phyloP scores from a whole-genome alignment of 371 early-diverging fungal genomes.

The Syncephalastrum monosporum region DNA sequence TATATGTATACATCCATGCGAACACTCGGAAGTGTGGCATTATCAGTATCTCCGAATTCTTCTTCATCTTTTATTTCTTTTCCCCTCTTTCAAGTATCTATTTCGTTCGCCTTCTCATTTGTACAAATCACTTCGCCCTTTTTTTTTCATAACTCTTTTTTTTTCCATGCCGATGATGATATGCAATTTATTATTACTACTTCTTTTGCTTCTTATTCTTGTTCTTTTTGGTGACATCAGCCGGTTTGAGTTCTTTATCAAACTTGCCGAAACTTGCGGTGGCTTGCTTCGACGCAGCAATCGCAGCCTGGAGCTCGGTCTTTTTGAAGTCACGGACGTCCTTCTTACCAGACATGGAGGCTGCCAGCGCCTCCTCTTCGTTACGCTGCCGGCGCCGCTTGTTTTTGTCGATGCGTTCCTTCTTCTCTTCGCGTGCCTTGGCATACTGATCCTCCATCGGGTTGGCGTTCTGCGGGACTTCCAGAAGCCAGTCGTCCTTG shows the following conservation, averaged over 20 bases:
- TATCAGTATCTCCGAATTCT: too few species aligned
- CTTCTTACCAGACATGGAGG: constrained; percentile 47
- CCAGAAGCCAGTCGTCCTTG: constrained; percentile 88
- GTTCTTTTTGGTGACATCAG: constrained; percentile 2
- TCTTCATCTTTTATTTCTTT: too few species aligned
- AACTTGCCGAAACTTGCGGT: constrained; percentile 93
- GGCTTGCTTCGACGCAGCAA: constrained; percentile 68
- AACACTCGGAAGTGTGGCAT: too few species aligned
- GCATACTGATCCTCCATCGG: constrained; percentile 87
- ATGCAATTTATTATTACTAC: constrained; percentile 2
- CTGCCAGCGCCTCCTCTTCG: constrained; percentile 70
- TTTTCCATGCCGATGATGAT: constrained; percentile 1
- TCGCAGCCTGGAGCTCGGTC: constrained; percentile 63
- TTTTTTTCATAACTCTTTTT: not conserved
- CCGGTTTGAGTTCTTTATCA: constrained; percentile 66
- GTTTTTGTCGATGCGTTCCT: constrained; percentile 87
- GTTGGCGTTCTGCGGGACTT: constrained; percentile 82
- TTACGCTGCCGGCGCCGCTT: constrained; percentile 82
- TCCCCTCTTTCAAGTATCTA: too few species aligned
- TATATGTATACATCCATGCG: too few species aligned
- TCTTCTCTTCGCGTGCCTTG: constrained; percentile 77
- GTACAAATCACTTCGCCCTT: too few species aligned
- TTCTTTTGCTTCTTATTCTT: constrained; percentile 11
- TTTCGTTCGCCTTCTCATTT: too few species aligned
- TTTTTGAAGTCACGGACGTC: constrained; percentile 59